Evolutionary conservation across 345 rosid genomes (phyloP).

Genomic region (Lepidium africanum): DNA sequence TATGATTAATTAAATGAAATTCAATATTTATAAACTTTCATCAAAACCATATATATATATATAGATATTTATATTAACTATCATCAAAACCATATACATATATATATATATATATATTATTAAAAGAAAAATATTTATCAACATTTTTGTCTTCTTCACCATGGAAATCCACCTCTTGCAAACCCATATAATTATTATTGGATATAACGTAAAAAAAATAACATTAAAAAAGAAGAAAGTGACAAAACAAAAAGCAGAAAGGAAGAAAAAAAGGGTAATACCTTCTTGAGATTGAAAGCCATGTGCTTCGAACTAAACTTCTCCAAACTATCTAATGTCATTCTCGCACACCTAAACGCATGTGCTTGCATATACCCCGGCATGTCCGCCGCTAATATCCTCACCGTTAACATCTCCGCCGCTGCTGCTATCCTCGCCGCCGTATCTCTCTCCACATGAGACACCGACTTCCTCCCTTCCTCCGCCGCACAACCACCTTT

Average conservation of each 20-base stretch:
- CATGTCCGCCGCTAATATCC: conserved; percentile 76
- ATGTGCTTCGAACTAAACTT: conserved; percentile 72
- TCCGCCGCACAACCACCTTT: conserved; percentile 25
- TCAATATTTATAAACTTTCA: too few relatives aligned
- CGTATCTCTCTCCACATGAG: conserved; percentile 61
- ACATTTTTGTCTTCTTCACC: background rate
- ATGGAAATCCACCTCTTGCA: background rate
- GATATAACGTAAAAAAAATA: too few relatives aligned
- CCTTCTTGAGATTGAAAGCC: conserved; percentile 90
- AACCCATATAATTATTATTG: background rate
- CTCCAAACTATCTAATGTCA: conserved; percentile 62
- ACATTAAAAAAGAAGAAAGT: background rate
- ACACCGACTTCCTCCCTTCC: conserved; percentile 74
- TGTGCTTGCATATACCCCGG: conserved; percentile 86
- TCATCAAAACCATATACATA: too few relatives aligned
- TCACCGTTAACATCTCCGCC: conserved; percentile 69
- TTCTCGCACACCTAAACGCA: conserved; percentile 78
- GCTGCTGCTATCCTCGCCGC: conserved; percentile 53
- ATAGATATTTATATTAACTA: too few relatives aligned
- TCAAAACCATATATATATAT: too few relatives aligned
- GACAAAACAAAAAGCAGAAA: background rate
- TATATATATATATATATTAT: too few relatives aligned
- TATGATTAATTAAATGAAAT: too few relatives aligned
- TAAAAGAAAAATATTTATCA: background rate
- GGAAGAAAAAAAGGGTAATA: conserved; percentile 2